These are phyloP conservation scores for Aspergillus quadrilineatus DNA, from an alignment of 2,329 filamentous ascomycete genomes.

Conservation along the genomic window DNA sequence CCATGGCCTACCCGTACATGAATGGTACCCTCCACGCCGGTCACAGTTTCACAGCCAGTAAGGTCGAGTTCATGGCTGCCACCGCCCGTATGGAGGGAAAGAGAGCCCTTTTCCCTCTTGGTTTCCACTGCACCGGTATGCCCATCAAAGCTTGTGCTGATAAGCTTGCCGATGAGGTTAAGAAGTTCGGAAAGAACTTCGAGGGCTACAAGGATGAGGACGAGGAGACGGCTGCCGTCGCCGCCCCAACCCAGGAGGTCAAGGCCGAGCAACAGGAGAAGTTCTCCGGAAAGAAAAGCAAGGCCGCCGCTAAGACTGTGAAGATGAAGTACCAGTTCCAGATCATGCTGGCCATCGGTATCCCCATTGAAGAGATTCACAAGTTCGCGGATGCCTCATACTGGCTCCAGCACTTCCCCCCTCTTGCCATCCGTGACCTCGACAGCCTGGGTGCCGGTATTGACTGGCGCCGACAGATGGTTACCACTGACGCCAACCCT, in stretches of 20 bases:
- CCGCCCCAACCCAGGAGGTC: constrained; percentile 62
- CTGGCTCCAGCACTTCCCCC: constrained; percentile 91
- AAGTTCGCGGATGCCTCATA: constrained; percentile 86
- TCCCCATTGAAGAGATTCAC: constrained; percentile 84
- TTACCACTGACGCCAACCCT: constrained; percentile 94
- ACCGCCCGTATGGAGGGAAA: constrained; percentile 90
- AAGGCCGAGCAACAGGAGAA: constrained; percentile 87
- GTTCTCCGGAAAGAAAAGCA: constrained; percentile 89
- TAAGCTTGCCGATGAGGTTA: constrained; percentile 86
- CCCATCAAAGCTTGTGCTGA: constrained; percentile 97
- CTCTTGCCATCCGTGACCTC: constrained; percentile 73
- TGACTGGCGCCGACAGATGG: constrained; percentile 89
- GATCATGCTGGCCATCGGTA: constrained; percentile 89
- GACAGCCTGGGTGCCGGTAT: constrained; percentile 81
- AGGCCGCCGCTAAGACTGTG: constrained; percentile 83
- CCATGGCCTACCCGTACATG: constrained; percentile 77
- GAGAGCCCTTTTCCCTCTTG: constrained; percentile 81
- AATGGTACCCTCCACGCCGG: constrained; percentile 88
- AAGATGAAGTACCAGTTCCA: constrained; percentile 96
- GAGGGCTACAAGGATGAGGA: constrained; percentile 69
- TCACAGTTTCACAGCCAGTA: constrained; percentile 87
- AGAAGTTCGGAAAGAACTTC: constrained; percentile 84
- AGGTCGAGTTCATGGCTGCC: constrained; percentile 88
- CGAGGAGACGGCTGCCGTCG: constrained; percentile 48
- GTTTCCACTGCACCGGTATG: constrained; percentile 96